Conservation (phyloP, 2,329 filamentous ascomycete genomes). For the Calonectria pteridis region DNA sequence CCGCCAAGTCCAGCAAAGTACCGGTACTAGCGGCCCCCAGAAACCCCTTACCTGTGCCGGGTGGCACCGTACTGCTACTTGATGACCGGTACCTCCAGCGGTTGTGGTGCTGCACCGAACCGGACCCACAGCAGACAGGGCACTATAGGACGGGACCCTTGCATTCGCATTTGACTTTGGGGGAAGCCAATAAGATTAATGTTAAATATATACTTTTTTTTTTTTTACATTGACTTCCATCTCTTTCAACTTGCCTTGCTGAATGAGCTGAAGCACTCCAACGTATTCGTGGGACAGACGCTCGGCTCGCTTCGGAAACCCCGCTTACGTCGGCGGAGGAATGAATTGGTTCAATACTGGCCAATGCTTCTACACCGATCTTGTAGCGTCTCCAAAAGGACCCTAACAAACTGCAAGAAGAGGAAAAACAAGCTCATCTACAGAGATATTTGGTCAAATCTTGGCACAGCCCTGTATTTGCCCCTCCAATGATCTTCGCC, state of each 20-base stretch:
- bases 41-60: constrained; percentile 9
- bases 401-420: background rate
- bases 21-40: constrained; percentile 5
- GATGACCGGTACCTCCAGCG: constrained; percentile 5
- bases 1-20: constrained; percentile 21
- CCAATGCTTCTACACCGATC: no score
- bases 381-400: background rate
- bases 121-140: constrained; percentile 19
- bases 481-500: background rate
- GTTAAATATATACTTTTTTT: background rate
- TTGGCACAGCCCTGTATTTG: background rate
- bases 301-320: background rate
- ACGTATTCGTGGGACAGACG: background rate
- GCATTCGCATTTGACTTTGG: background rate
- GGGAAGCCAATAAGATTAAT: background rate
- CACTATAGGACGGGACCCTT: constrained; percentile 25
- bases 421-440: background rate
- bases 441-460: background rate
- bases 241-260: background rate
- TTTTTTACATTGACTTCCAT: background rate
- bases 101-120: constrained; percentile 13
- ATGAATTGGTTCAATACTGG: no score
- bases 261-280: background rate
- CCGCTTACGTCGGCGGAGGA: background rate
- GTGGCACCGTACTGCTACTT: constrained; percentile 27